Percentiles rank a stretch among this genome's conserved stretches.
Evolutionary conservation across 495 filamentous ascomycete species (phyloP).

Genomic region (Delitschia confertaspora): DNA sequence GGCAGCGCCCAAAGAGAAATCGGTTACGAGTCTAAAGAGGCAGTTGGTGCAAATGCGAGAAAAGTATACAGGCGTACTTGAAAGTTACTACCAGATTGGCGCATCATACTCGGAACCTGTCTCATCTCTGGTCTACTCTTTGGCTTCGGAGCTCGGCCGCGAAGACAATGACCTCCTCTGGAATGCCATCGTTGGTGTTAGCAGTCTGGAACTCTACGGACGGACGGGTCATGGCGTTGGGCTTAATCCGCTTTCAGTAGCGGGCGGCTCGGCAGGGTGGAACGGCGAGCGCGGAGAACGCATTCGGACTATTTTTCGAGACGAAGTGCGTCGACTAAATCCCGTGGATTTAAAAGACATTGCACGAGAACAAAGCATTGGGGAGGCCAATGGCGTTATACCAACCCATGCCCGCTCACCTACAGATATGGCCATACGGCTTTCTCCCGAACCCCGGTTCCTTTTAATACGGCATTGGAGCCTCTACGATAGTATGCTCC

Average conservation of each 20-base stretch:
- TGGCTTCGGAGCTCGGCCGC: slow-evolving; percentile 87
- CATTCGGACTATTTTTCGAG: slow-evolving; percentile 73
- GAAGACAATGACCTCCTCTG: slow-evolving; percentile 96
- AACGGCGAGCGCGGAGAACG: slow-evolving; percentile 72
- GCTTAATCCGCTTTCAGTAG: slow-evolving; percentile 44
- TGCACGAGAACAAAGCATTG: slow-evolving; percentile 39
- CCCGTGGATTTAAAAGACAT: slow-evolving; percentile 61
- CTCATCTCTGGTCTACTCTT: slow-evolving; percentile 83
- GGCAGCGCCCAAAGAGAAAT: slow-evolving; percentile 50
- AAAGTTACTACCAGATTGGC: slow-evolving; percentile 74
- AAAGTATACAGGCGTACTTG: slow-evolving; percentile 64
- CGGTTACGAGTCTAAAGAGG: slow-evolving; percentile 58
- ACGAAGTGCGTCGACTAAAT: slow-evolving; percentile 91
- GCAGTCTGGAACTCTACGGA: slow-evolving; percentile 84
- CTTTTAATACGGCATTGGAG: slow-evolving; percentile 94
- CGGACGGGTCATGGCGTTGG: slow-evolving; percentile 72
- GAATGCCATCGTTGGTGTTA: slow-evolving; percentile 86
- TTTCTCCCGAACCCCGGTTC: slow-evolving; percentile 91
- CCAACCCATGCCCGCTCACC: slow-evolving; percentile 81
- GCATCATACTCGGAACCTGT: slow-evolving; percentile 92
- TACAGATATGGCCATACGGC: slow-evolving; percentile 81
- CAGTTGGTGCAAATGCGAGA: slow-evolving; percentile 63
- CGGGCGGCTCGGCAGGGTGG: slow-evolving; percentile 63
- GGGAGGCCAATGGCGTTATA: slow-evolving; percentile 64
- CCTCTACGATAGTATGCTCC: slow-evolving; percentile 95